Evolutionary conservation across 129 eudicot genomes (phyloP), one percentile per base, ranked within the genome.

Genomic region (Heracleum sosnowskyi): DNA sequence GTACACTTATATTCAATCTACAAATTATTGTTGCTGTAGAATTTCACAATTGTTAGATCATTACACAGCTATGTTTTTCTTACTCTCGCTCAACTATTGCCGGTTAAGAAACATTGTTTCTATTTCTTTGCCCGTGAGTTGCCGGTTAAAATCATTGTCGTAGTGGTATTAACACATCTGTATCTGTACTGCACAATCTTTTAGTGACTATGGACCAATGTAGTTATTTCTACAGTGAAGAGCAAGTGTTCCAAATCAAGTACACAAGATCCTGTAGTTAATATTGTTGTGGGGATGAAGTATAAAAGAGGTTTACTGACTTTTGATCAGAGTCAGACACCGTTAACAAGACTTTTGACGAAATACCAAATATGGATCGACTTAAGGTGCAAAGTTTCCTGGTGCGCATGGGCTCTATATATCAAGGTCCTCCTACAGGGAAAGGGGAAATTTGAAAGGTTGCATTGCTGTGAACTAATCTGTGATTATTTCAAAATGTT

Each of bases 381-480:
- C 24, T 1, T 86, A 86, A 86, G 75, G 37, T 1, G 72, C 69
- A 15, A 80, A 86, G 69, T 86, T 86, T 82, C 82, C 79, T 86
- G 89, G 84, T 76, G 55, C 36, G 46, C 7, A 82, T 86, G 86
- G 86, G 89, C 7, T 22, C 51, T 28, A 79, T 79, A 17, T n/a
- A n/a, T n/a, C n/a, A 84, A 80, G 4, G 86, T 86, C 36, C 82
- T 86, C 31, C 66, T 82, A n/a, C n/a, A 1, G 84, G 84, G 5
- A 24, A 77, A 16, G 89, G 89, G 5, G 82, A 86, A 80, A 82
- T 86, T 57, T 49, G 89, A 41, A 82, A 44, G 78, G 73, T 70
- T 86, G 89, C 62, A 72, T 60, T 36, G 5, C 79, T 2, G 44
- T 79, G 10, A 85, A 82, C 57, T 79, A 62, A 82, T 55, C 26